Conservation (phyloP, 2,329 filamentous ascomycete genomes). For the Alternaria incomplexa region DNA sequence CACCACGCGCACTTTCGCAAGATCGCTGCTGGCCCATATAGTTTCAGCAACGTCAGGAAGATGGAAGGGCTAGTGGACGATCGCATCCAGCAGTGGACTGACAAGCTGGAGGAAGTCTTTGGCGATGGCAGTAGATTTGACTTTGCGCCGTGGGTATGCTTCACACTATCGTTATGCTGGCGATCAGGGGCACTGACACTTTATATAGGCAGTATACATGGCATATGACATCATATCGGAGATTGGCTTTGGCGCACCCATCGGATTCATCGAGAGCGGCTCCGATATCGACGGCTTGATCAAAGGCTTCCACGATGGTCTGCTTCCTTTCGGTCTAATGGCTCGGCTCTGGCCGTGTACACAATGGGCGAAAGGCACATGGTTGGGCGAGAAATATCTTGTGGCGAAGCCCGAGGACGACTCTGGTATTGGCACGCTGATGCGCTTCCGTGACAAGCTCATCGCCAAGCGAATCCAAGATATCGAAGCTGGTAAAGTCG, state of each 20-base stretch:
- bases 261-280: constrained; percentile 62
- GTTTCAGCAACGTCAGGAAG: constrained; percentile 62
- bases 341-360: constrained; percentile 61
- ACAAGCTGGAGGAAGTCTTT: constrained; percentile 56
- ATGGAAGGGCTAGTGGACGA: constrained; percentile 64
- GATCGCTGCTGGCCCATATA: constrained; percentile 62
- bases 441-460: constrained; percentile 64
- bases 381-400: constrained; percentile 56
- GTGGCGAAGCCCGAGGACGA: constrained; percentile 61
- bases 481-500: constrained; percentile 54
- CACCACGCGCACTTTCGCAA: constrained; percentile 61
- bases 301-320: constrained; percentile 60
- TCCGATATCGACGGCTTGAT: constrained; percentile 62
- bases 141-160: constrained; percentile 57
- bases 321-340: constrained; percentile 60
- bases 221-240: constrained; percentile 65
- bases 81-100: constrained; percentile 59
- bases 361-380: constrained; percentile 61
- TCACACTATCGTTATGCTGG: background rate
- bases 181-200: background rate
- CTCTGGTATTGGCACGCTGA: constrained; percentile 62
- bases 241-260: constrained; percentile 62
- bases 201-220: constrained; percentile 46
- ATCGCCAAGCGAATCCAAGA: constrained; percentile 58
- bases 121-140: constrained; percentile 57